These are phyloP conservation scores for Fusarium tjaetaba DNA, from an alignment of 2,329 filamentous ascomycete genomes.

Conservation along the genomic window DNA sequence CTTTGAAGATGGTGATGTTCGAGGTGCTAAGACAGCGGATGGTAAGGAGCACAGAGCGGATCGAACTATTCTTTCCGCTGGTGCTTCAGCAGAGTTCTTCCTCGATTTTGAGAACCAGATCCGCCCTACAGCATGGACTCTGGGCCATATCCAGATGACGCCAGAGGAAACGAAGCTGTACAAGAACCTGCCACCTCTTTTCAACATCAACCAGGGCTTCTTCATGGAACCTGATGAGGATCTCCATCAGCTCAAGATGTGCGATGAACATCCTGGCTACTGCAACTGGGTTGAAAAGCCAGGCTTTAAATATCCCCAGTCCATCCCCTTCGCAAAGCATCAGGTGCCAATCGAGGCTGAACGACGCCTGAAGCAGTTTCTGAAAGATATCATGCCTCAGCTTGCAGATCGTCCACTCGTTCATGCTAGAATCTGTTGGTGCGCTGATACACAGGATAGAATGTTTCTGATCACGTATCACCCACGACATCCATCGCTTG, in stretches of 20 bases:
- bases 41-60: constrained; percentile 13
- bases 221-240: constrained; percentile 36
- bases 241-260: constrained; percentile 28
- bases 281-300: constrained; percentile 26
- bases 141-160: constrained; percentile 32
- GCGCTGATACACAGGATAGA: constrained; percentile 23
- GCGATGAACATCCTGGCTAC: constrained; percentile 30
- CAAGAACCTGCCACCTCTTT: constrained; percentile 22
- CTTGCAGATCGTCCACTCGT: constrained; percentile 22
- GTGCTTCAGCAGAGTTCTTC: constrained; percentile 23
- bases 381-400: constrained; percentile 16
- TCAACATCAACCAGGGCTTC: constrained; percentile 32
- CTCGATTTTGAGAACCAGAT: constrained; percentile 36
- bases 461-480: constrained; percentile 31
- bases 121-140: constrained; percentile 21
- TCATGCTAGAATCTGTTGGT: constrained; percentile 33
- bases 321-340: constrained; percentile 28
- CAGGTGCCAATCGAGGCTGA: constrained; percentile 24
- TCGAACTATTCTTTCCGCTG: not conserved
- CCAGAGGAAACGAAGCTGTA: constrained; percentile 10
- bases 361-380: constrained; percentile 4
- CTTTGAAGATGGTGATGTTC: constrained; percentile 12
- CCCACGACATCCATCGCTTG: constrained; percentile 14
- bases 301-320: not conserved
- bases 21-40: constrained; percentile 20